phyloP scores from a whole-genome alignment of 2,329 filamentous ascomycete genomes.

The Claviceps spartinae region DNA sequence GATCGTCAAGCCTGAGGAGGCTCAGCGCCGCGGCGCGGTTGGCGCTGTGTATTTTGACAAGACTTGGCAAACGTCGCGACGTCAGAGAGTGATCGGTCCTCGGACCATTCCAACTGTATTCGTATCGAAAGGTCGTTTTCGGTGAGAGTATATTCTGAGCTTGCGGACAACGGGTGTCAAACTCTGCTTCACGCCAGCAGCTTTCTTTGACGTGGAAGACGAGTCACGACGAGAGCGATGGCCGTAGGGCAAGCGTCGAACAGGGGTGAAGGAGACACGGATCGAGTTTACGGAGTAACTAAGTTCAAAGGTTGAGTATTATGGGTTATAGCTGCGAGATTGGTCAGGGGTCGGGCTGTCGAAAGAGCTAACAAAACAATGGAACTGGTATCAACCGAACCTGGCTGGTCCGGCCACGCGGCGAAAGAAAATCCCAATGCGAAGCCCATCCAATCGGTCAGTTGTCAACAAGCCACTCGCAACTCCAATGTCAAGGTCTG shows the following conservation, averaged over 20 bases:
- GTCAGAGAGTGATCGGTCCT: background rate
- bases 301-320: background rate
- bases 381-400: background rate
- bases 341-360: background rate
- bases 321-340: background rate
- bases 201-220: conserved; percentile 1
- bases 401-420: background rate
- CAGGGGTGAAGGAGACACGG: background rate
- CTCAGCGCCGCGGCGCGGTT: conserved; percentile 5
- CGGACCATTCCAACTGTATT: background rate
- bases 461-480: background rate
- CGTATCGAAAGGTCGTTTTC: background rate
- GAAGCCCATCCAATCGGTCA: background rate
- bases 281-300: background rate
- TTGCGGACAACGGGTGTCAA: background rate
- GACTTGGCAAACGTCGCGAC: background rate
- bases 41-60: conserved; percentile 1
- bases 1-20: conserved; percentile 3
- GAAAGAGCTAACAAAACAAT: background rate
- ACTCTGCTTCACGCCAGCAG: background rate
- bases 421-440: background rate
- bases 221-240: background rate
- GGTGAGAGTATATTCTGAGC: background rate
- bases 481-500: background rate
- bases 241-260: background rate